Evolutionary conservation across 441 rosid genomes (phyloP).

Genomic region (Populus tomentosa): DNA sequence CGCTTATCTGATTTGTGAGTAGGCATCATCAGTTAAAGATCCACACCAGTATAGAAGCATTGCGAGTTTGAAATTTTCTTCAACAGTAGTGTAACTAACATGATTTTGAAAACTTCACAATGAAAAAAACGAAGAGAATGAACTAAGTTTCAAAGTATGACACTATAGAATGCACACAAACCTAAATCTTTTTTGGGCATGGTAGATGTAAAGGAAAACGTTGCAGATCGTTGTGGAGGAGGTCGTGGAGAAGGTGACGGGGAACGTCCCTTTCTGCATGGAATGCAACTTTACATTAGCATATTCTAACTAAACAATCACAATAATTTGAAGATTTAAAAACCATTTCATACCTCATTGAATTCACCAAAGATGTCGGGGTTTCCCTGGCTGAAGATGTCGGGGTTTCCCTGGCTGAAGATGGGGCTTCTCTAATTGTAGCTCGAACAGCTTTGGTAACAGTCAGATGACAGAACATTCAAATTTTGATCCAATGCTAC

Average conservation of each 20-base stretch:
- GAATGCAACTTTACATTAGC: background rate
- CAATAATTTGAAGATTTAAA: background rate
- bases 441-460: conserved; percentile 64
- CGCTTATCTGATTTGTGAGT: conserved; percentile 53
- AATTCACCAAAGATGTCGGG: conserved; percentile 20
- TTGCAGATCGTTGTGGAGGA: conserved; percentile 64
- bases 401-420: conserved; percentile 39
- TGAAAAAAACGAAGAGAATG: background rate
- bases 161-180: conserved; percentile 9
- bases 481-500: conserved; percentile 12
- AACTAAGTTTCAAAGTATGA: background rate
- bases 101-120: background rate
- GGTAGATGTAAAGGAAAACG: conserved; percentile 71
- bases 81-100: background rate
- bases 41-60: background rate
- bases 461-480: conserved; percentile 14
- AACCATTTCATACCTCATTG: conserved; percentile 40
- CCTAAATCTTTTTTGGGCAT: conserved; percentile 58
- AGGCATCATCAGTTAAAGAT: conserved; percentile 7
- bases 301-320: background rate
- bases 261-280: conserved; percentile 60
- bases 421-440: conserved; percentile 33
- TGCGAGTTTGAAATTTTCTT: background rate
- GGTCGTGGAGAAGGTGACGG: conserved; percentile 54
- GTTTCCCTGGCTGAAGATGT: conserved; percentile 30